Evolutionary conservation across 768 basidiomycete species (phyloP).

Genomic region (Lyophyllum atratum): DNA sequence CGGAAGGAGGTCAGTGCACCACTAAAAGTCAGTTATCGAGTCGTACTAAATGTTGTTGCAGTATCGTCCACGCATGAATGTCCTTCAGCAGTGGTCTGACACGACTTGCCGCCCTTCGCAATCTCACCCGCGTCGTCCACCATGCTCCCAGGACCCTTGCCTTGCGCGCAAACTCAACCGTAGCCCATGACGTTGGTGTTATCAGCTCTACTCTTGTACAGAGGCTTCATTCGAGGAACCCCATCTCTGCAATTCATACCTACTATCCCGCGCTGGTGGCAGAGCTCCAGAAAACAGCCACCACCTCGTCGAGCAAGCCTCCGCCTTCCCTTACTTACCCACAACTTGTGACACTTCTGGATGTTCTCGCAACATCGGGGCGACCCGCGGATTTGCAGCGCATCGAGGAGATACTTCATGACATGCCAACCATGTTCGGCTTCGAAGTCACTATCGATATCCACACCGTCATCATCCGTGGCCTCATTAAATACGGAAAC

Average conservation of each 20-base stretch:
- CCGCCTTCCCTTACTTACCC: conserved; percentile 27
- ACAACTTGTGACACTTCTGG: conserved; percentile 42
- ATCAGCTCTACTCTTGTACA: conserved; percentile 19
- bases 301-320: conserved; percentile 18
- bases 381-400: conserved; percentile 54
- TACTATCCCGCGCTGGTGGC: conserved; percentile 31
- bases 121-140: conserved; percentile 17
- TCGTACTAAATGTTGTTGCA: conserved; percentile 12
- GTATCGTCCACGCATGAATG: conserved; percentile 59
- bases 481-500: conserved; percentile 47
- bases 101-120: conserved; percentile 32
- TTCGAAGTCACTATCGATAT: conserved; percentile 44
- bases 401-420: conserved; percentile 52
- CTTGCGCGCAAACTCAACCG: conserved; percentile 14
- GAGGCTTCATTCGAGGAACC: conserved; percentile 25
- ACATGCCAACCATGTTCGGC: conserved; percentile 50
- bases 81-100: conserved; percentile 48
- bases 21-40: not conserved
- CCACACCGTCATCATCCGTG: conserved; percentile 50
- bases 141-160: conserved; percentile 16
- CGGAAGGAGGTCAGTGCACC: conserved; percentile 2
- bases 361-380: conserved; percentile 51
- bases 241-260: conserved; percentile 34
- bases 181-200: conserved; percentile 8
- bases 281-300: conserved; percentile 18